Evolutionary conservation across 441 rosid genomes (phyloP).

Genomic region (Pelargonium cotyledonis): DNA sequence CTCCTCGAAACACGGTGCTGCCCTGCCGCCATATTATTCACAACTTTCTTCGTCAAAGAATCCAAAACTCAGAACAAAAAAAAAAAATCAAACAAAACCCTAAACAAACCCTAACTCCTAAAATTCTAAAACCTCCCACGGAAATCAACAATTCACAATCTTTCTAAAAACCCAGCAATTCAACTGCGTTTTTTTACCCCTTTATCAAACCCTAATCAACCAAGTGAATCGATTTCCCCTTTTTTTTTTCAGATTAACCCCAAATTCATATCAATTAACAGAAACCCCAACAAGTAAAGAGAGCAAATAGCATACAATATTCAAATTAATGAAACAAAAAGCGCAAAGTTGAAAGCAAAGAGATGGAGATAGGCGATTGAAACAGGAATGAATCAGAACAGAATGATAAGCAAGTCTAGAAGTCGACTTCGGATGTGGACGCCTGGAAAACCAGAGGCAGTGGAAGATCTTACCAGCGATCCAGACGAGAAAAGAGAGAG

Average conservation of each 20-base stretch:
- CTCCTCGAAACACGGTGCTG: slow-evolving; percentile 46
- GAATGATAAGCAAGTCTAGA: slow-evolving; percentile 33
- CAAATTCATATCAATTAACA: background rate
- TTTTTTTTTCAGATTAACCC: slow-evolving; percentile 7
- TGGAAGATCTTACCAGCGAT: slow-evolving; percentile 48
- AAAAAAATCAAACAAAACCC: slow-evolving; percentile 10
- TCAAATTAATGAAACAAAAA: background rate
- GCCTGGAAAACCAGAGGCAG: slow-evolving; percentile 31
- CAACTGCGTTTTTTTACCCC: background rate
- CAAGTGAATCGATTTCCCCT: too few relatives aligned
- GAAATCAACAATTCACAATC: background rate
- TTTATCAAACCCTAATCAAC: background rate
- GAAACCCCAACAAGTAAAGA: background rate
- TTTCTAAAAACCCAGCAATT: slow-evolving; percentile 7
- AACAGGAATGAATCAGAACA: background rate
- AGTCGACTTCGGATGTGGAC: slow-evolving; percentile 16
- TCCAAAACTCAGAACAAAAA: slow-evolving; percentile 15
- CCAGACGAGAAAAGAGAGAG: slow-evolving; percentile 7
- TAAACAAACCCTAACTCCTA: slow-evolving; percentile 16
- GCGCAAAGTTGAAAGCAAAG: background rate
- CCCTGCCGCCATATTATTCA: slow-evolving; percentile 78
- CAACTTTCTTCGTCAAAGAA: slow-evolving; percentile 43
- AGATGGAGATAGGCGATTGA: background rate
- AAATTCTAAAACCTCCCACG: background rate
- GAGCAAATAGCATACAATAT: background rate